phyloP scores from a whole-genome alignment of 169 alveolate genomes.

The Cryptosporidium tyzzeri region DNA sequence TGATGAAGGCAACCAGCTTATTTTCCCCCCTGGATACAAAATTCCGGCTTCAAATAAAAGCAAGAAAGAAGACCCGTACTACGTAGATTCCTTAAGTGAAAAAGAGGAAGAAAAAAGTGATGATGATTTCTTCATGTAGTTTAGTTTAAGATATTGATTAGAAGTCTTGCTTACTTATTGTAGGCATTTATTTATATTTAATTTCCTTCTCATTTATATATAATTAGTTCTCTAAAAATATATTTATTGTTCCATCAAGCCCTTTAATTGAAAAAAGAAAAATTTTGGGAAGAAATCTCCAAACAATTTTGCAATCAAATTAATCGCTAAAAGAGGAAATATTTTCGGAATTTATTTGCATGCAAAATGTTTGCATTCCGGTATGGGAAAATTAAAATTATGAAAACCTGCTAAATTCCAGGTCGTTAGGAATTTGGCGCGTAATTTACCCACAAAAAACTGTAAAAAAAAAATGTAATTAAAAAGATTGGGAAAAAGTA shows the following conservation, averaged over 20 bases:
- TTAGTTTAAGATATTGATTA: background rate
- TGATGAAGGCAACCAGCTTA: slow-evolving; percentile 15
- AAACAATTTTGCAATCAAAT: no score
- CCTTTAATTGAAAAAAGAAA: background rate
- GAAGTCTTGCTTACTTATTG: background rate
- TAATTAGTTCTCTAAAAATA: no score
- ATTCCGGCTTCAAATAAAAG: slow-evolving; percentile 12
- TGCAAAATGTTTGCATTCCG: slow-evolving; percentile 7
- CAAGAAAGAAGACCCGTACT: slow-evolving; percentile 44
- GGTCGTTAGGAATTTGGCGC: slow-evolving; percentile 39
- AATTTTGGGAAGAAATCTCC: no score
- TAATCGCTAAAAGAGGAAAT: no score
- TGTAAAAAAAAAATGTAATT: slow-evolving; percentile 10
- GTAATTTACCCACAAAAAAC: slow-evolving; percentile 31
- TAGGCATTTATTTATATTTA: background rate
- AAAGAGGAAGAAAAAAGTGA: background rate
- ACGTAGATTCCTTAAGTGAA: slow-evolving; percentile 37
- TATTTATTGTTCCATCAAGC: no score
- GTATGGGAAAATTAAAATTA: background rate
- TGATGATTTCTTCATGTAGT: slow-evolving; percentile 11
- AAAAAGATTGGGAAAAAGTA: slow-evolving; percentile 1
- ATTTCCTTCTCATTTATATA: background rate
- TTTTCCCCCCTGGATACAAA: slow-evolving; percentile 62
- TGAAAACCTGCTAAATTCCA: slow-evolving; percentile 13
- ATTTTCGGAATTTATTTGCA: background rate